Percentiles rank a stretch among this genome's conserved stretches.
phyloP scores from a whole-genome alignment of 1,284 basidiomycete genomes.

The Cerrena zonata region DNA sequence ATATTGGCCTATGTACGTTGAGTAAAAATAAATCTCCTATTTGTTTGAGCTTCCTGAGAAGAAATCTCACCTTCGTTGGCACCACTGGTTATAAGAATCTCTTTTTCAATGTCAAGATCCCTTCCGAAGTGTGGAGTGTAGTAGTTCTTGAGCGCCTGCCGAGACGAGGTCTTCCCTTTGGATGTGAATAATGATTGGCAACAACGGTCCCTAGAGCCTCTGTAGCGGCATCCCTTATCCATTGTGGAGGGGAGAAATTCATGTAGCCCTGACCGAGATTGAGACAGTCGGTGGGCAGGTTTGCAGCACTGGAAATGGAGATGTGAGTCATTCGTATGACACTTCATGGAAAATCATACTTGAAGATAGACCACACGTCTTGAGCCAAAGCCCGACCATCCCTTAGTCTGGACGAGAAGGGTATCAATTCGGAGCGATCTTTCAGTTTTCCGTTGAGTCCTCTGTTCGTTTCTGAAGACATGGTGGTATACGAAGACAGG shows the following conservation, averaged over 20 bases:
- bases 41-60: not conserved
- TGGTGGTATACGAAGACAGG: slow-evolving; percentile 1
- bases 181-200: slow-evolving; percentile 86
- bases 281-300: slow-evolving; percentile 81
- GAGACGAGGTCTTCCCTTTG: slow-evolving; percentile 81
- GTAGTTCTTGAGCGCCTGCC: slow-evolving; percentile 78
- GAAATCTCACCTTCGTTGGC: slow-evolving; percentile 78
- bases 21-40: not conserved
- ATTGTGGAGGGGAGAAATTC: slow-evolving; percentile 83
- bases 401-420: slow-evolving; percentile 61
- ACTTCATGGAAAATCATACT: slow-evolving; percentile 44
- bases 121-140: slow-evolving; percentile 71
- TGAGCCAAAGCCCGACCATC: slow-evolving; percentile 72
- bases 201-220: slow-evolving; percentile 64
- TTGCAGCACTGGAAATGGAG: slow-evolving; percentile 56
- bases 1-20: slow-evolving; percentile 65
- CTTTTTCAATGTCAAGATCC: slow-evolving; percentile 76
- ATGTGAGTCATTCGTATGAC: slow-evolving; percentile 10
- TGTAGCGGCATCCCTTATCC: slow-evolving; percentile 75
- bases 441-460: slow-evolving; percentile 15
- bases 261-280: slow-evolving; percentile 94
- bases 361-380: slow-evolving; percentile 92
- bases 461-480: slow-evolving; percentile 12
- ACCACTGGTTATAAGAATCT: slow-evolving; percentile 92
- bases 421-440: slow-evolving; percentile 48